Conservation (phyloP, 2,329 filamentous ascomycete species). For the Stachybotrys elegans region DNA sequence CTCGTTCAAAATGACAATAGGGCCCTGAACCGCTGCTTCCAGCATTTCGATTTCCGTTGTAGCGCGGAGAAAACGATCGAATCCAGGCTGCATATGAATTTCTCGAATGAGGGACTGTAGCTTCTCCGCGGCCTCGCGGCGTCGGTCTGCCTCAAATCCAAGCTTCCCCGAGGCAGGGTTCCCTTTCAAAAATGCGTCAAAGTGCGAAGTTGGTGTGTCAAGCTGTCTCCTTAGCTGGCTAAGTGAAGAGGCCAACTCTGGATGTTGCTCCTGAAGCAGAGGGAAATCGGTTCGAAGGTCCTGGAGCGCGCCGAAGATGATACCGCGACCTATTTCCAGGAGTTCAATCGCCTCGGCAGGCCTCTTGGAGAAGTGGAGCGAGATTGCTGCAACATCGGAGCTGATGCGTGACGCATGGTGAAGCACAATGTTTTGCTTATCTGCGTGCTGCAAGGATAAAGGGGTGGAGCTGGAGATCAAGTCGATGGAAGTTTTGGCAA, state of each 20-base stretch:
- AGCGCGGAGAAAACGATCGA: constrained; percentile 18
- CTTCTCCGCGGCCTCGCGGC: not conserved
- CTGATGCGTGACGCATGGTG: not conserved
- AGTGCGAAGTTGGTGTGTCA: not conserved
- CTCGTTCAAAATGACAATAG: constrained; percentile 25
- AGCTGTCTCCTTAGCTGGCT: not conserved
- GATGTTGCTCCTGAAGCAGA: constrained; percentile 1
- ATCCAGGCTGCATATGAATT: constrained; percentile 10
- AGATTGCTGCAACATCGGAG: constrained; percentile 1
- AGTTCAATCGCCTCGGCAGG: not conserved
- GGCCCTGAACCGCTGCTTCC: constrained; percentile 15
- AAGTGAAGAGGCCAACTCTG: constrained; percentile 1
- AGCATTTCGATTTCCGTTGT: constrained; percentile 13
- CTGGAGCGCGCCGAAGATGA: constrained; percentile 2
- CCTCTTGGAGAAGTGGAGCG: not conserved
- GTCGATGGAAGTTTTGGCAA: not conserved
- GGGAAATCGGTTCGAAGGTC: not conserved
- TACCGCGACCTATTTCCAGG: constrained; percentile 4
- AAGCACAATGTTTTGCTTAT: constrained; percentile 1
- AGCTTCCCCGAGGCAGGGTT: not conserved
- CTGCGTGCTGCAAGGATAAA: not conserved
- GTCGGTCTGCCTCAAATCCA: not conserved
- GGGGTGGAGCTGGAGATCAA: not conserved
- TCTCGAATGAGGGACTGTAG: not conserved
- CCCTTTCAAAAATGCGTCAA: no score